These are phyloP conservation scores for Aspergillus pseudotamarii DNA, from an alignment of 2,329 filamentous ascomycete species.

Conservation along the genomic window DNA sequence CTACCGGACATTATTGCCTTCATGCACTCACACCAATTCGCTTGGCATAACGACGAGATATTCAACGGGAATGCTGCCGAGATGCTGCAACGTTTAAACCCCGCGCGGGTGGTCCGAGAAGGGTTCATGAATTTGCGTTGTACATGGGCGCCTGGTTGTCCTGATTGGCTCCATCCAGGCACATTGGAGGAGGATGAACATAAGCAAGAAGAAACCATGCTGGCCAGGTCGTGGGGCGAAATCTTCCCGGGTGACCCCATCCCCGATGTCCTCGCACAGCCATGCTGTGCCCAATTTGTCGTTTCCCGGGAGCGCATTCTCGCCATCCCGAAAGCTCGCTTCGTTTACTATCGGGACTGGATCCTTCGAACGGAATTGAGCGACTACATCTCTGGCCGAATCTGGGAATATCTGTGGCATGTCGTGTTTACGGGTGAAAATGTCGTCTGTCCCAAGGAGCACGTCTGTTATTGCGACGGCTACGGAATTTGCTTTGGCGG, in stretches of 20 bases:
- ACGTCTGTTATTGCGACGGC: constrained; percentile 65
- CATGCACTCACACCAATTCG: constrained; percentile 59
- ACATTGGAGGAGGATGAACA: constrained; percentile 40
- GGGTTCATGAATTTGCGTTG: constrained; percentile 66
- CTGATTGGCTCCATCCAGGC: constrained; percentile 58
- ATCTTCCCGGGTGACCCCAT: constrained; percentile 49
- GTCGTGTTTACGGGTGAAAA: constrained; percentile 59
- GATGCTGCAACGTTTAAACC: constrained; percentile 55
- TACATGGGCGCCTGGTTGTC: constrained; percentile 60
- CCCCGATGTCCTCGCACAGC: constrained; percentile 57
- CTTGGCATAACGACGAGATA: constrained; percentile 64
- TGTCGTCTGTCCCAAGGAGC: constrained; percentile 51
- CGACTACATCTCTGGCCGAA: constrained; percentile 60
- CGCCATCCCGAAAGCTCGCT: constrained; percentile 55
- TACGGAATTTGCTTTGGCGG: constrained; percentile 64
- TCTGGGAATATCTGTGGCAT: constrained; percentile 69
- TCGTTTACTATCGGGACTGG: constrained; percentile 63
- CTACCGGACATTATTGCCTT: constrained; percentile 63
- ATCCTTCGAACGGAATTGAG: constrained; percentile 58
- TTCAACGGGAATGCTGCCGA: constrained; percentile 53
- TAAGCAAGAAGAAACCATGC: constrained; percentile 52
- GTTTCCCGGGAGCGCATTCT: constrained; percentile 60
- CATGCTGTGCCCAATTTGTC: constrained; percentile 68
- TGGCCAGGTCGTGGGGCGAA: constrained; percentile 52
- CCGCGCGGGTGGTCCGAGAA: constrained; percentile 53